phyloP scores from a whole-genome alignment of 257 asterid species.

The Nicotiana noctiflora region DNA sequence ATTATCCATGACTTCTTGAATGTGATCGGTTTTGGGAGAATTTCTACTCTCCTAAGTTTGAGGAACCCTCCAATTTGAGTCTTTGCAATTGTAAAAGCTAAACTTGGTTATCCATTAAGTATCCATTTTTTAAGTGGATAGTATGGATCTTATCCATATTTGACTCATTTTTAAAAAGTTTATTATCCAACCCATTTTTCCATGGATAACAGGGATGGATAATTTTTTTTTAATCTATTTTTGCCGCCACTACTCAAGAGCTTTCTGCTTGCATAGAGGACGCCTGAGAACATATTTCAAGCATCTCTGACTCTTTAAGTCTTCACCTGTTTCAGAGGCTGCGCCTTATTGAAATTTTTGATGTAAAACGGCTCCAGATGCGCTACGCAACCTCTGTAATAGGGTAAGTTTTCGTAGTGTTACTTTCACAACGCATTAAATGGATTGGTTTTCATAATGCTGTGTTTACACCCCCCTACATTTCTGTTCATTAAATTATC shows the following conservation, averaged over 20 bases:
- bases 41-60: too few species aligned
- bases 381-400: conserved; percentile 73
- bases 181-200: too few species aligned
- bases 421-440: background rate
- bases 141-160: too few species aligned
- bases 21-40: too few species aligned
- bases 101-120: too few species aligned
- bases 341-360: conserved; percentile 78
- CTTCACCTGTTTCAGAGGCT: conserved; percentile 41
- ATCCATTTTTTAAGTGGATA: too few species aligned
- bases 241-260: background rate
- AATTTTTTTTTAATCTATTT: too few species aligned
- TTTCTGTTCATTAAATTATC: background rate
- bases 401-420: conserved; percentile 44
- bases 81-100: too few species aligned
- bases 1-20: too few species aligned
- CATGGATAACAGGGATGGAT: too few species aligned
- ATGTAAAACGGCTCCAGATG: conserved; percentile 78
- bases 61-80: too few species aligned
- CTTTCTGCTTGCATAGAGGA: background rate
- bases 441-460: background rate
- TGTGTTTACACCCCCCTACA: background rate
- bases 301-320: conserved; percentile 5
- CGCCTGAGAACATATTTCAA: background rate
- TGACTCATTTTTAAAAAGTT: too few species aligned